Base-by-base conservation (phyloP, 371 early-diverging fungal species). In the Mortierella sp. region DNA sequence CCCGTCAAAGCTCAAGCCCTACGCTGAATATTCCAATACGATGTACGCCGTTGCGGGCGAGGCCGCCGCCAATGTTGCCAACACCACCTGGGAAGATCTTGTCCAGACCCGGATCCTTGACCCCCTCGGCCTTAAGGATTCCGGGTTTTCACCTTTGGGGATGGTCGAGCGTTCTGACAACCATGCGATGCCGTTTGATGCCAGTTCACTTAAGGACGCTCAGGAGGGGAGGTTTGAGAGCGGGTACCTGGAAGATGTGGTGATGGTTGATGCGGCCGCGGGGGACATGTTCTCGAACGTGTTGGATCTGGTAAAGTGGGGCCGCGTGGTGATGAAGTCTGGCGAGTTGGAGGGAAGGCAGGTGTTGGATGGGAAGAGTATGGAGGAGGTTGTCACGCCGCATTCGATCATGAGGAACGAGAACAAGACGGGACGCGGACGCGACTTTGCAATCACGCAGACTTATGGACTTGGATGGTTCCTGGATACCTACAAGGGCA, bases 271-370 rank as follows among this genome's bases (percentile, higher is more conserved):
- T 26, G 74, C 68, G 4, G 41, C 74, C 0, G 74, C 74, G 29
- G 74, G 74, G 5, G 74, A 74, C 40, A 48, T 74, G 19, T 74
- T 37, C 47, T 67, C 68, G 11, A 63, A 61, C 14, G 74, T 55
- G 10, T 5, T 74, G 29, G 74, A 74, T 44, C 39, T 74, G 7
- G 61, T 58, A 9, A 44, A 39, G 11, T 74, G 74, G 74, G 74
- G 63, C 0, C 50, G 31, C 4, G n/a, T 37, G 2, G 14, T 74
- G 24, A 63, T 74, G 74, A 41, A 48, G 0, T 16, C 14, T 0
- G 74, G 74, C 0, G 13, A 39, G 39, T 34, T 67, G 29, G 68
- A 74, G 11, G 74, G 74, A 8, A 67, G 45, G 24, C 74, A 74
- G 41, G 67, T 74, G 14, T 40, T 74, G 37, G 47, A 58, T 22